phyloP scores from a whole-genome alignment of 164 flowering plant genomes.

The Liriodendron chinense region DNA sequence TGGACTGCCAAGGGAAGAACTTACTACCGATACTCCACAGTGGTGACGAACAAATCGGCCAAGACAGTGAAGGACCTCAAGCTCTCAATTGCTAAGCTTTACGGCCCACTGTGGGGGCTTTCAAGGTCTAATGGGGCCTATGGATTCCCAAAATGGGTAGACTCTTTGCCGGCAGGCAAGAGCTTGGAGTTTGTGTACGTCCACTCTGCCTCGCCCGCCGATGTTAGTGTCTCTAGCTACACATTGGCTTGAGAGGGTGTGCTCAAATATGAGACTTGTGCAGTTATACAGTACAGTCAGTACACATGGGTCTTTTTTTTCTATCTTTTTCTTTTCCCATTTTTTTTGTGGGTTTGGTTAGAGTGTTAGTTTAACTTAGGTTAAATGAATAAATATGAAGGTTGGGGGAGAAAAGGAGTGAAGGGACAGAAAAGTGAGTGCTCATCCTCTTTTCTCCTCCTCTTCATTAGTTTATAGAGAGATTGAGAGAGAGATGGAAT shows the following conservation, averaged over 20 bases:
- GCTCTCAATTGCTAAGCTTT: conserved; percentile 61
- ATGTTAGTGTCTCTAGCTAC: conserved; percentile 56
- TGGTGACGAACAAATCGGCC: conserved; percentile 64
- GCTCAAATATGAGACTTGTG: conserved; percentile 36
- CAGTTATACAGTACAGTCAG: conserved; percentile 47
- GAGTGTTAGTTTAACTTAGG: conserved; percentile 14
- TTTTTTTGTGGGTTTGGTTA: conserved; percentile 17
- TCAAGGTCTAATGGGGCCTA: conserved; percentile 39
- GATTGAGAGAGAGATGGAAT: conserved; percentile 1
- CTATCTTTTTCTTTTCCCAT: neutral
- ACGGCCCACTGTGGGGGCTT: conserved; percentile 91
- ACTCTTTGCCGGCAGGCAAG: conserved; percentile 54
- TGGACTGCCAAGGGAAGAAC: conserved; percentile 65
- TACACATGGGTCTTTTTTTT: conserved; percentile 18
- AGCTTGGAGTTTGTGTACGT: conserved; percentile 79
- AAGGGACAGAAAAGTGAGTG: conserved; percentile 66
- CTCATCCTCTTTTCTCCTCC: conserved; percentile 97
- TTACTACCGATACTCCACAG: conserved; percentile 73
- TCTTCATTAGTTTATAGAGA: conserved; percentile 9
- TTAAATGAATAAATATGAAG: conserved; percentile 32
- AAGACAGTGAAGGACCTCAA: conserved; percentile 58
- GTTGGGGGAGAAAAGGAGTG: conserved; percentile 68
- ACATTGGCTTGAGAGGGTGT: conserved; percentile 37
- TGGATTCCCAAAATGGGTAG: conserved; percentile 60
- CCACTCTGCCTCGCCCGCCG: conserved; percentile 60